Evolutionary conservation across 345 rosid species (phyloP), one percentile per base, ranked within the genome.

Genomic region (Populus ilicifolia): DNA sequence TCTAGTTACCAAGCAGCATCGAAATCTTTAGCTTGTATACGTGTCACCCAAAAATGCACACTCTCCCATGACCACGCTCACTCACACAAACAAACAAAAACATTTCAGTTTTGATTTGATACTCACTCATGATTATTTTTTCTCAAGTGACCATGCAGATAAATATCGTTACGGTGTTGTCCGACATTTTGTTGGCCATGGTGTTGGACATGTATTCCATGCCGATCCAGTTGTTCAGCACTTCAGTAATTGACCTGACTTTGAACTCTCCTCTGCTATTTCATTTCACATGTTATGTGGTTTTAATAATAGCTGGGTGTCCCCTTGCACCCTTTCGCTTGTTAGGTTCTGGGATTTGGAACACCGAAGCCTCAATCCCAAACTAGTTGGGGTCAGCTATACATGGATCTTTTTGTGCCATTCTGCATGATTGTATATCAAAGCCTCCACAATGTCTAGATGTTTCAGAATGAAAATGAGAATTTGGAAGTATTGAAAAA

Each of bases 161-260:
- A 93, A 88, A 86, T 86, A 89, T 82, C 71, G 68, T 27, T 95
- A 88, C 69, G 99, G 98, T 74, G 96, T 95, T 44, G 96, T 95
- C 29, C 75, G 76, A 54, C 89, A 93, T 70, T 95, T 90, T 86
- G 98, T 93, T 66, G 98, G 99, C 81, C 99, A 95, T 59, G 98
- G 99, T 23, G 89, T 93, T 82, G 99, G 99, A 43, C 87, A 85
- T 23, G 91, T 95, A 82, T 95, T 95, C 80, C 97, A 93, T 72
- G 89, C 98, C 1, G 98, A 91, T 87, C 98, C 98, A 52, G 90
- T 93, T 70, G 74, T 95, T 83, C 85, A 84, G 59, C 97, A 95
- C 83, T 87, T 63, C 89, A 81, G 99, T 93, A 91, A 85, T 77
- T 74, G 35, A 46, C 75, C 84, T 39, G n/a, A 73, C 14, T 80